Base-by-base conservation (phyloP, 2,329 filamentous ascomycete genomes). In the Penicillium sp. region DNA sequence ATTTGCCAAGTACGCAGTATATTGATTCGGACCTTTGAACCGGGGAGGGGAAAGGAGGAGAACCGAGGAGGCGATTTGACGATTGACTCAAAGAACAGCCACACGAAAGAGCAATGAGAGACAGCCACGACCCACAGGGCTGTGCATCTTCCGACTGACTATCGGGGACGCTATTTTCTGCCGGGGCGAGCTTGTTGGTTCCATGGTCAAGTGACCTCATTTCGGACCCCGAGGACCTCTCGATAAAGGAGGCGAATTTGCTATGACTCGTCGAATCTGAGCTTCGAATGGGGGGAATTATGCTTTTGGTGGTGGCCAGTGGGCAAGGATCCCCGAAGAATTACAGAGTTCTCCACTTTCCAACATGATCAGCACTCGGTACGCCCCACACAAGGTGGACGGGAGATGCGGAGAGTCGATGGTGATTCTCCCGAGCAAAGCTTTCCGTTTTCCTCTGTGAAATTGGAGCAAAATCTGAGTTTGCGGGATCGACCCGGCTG, bases 371-470 rank as follows among this genome's bases (percentile, higher is more conserved):
- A 48, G 30, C 45, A 11, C 26, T 30, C 45, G 26, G 45, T 5
- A 30, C 45, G 45, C 45, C 45, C 45, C 45, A 48, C 45, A 48
- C 45, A 48, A 48, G 45, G 14, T 48, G 45, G 16, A 46, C 25
- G 43, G 43, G 11, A 46, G 43, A 48, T 25, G 30, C 45, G 43
- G 11, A 46, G 43, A 48, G 45, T 48, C 45, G 4, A 48, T 48
- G 45, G 11, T 48, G 25, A n/a, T 48, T 10, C 43, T 46, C 22
- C 45, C 45, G 26, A 43, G 10, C 8, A 11, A 25, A 25, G 45
- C 19, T 30, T 48, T 28, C 7, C 14, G 45, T 26, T 46, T 26
- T 46, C 5, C 16, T 25, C 28, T 25, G 1, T 11, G 5, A 16
- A 28, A 4, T 46, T 8, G 14, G 43, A 46, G 30, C 19, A 22